Evolutionary conservation across 441 rosid genomes (phyloP), one percentile per base, ranked within the genome.

Genomic region (Jatropha podagrica): DNA sequence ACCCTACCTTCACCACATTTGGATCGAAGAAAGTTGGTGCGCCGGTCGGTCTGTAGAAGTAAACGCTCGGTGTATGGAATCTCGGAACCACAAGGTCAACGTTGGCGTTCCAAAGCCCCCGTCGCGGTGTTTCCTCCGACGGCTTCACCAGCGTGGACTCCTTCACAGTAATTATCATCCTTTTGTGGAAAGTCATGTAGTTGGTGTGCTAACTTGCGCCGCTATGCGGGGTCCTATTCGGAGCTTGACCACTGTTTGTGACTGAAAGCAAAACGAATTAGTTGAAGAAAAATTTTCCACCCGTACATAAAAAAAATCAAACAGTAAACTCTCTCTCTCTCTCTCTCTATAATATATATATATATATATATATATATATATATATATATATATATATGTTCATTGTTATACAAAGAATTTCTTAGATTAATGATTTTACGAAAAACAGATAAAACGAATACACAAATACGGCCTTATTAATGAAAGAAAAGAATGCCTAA

Each of bases 1-100:
- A 87, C 5, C 95, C 92, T 26, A 79, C 89, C 84, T 90, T 91
- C 76, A 94, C 80, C 46, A 87, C 79, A 61, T 74, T 52, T 0
- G 91, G 81, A 46, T 92, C 91, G 65, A 94, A 94, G 86, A 88
- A 94, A 78, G 88, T 83, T 60, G 86, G 32, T 17, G 87, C 78
- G 8, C 89, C 88, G 0, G 86, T 82, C 26, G 96, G 91, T 72
- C 94, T 73, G 82, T 92, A 94, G 84, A 94, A 92, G 87, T 94
- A 94, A 46, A 94, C 98, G 77, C 98, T 94, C 0, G 97, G 97
- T 20, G 97, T 94, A 79, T 94, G 98, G 83, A 94, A 91, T 52
- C 96, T 85, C 18, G 97, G 98, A 23, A 92, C 92, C n/a, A 94
- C 93, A 44, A 94, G 81, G 84, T 94, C 98, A 9, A 94, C 92